Percentiles rank a stretch among this genome's conserved stretches.
Evolutionary conservation across 306 rosid genomes (phyloP).

Genomic region (Fagus crenata): DNA sequence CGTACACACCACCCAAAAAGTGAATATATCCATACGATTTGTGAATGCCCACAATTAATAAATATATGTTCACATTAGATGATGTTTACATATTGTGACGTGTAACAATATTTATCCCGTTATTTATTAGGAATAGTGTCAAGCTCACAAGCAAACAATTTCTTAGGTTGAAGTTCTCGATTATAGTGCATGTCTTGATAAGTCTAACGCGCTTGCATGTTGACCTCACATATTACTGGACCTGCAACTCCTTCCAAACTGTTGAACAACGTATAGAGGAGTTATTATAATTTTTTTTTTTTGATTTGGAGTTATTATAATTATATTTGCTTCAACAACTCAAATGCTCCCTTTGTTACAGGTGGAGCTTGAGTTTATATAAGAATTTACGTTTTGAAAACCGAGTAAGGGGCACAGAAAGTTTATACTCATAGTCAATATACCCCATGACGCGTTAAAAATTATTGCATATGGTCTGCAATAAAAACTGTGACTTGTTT

Average conservation of each 20-base stretch:
- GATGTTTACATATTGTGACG: too few species aligned
- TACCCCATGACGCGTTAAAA: not conserved
- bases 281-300: not conserved
- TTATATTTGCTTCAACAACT: not conserved
- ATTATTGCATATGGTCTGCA: not conserved
- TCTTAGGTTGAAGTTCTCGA: not conserved
- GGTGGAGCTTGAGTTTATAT: not conserved
- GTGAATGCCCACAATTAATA: too few species aligned
- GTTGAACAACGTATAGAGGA: not conserved
- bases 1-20: too few species aligned
- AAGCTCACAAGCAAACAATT: not conserved
- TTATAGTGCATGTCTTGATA: not conserved
- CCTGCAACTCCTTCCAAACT: not conserved
- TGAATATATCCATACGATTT: too few species aligned
- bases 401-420: not conserved
- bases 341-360: not conserved
- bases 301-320: not conserved
- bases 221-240: not conserved
- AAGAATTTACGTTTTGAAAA: not conserved
- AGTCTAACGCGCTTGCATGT: not conserved
- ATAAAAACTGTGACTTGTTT: not conserved
- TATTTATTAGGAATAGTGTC: not conserved
- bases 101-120: too few species aligned
- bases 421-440: not conserved
- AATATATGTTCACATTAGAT: too few species aligned